Evolutionary conservation across 179 eudicot species (phyloP).

Genomic region (Spergularia azorica): DNA sequence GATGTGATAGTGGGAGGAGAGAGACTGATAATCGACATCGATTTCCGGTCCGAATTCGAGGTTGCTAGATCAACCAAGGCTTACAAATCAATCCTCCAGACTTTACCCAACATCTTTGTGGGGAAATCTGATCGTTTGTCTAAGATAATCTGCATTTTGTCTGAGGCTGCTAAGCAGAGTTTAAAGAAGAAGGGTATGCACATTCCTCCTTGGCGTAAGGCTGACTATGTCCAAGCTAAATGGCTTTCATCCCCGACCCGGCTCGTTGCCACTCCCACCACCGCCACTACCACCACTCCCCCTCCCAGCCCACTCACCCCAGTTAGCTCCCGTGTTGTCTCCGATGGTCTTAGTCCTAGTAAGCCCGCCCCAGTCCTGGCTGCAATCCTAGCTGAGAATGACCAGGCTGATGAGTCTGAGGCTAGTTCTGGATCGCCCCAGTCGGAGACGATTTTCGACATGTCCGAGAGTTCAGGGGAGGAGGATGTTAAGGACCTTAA

Average conservation of each 20-base stretch:
- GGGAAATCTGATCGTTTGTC: constrained; percentile 61
- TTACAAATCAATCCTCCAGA: constrained; percentile 52
- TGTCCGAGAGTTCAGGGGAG: constrained; percentile 52
- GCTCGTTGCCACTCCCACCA: constrained; percentile 8
- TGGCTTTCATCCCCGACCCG: constrained; percentile 61
- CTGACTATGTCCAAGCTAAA: constrained; percentile 59
- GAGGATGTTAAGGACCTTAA: constrained; percentile 36
- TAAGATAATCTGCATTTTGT: constrained; percentile 48
- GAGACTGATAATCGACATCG: constrained; percentile 64
- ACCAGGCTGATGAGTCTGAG: constrained; percentile 23
- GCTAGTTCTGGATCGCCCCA: constrained; percentile 25
- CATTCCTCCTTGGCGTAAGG: constrained; percentile 73
- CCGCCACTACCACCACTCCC: constrained; percentile 17
- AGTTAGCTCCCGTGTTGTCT: background rate
- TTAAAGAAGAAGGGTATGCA: constrained; percentile 63
- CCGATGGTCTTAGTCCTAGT: constrained; percentile 2
- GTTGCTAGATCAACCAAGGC: constrained; percentile 59
- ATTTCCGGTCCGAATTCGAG: constrained; percentile 68
- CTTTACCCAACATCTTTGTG: constrained; percentile 59
- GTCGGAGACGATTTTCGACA: constrained; percentile 39
- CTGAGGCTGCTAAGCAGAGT: constrained; percentile 65
- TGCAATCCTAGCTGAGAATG: background rate
- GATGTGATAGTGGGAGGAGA: constrained; percentile 53
- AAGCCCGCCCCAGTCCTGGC: background rate
- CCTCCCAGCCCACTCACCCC: constrained; percentile 29